Base-by-base conservation (phyloP, 2,329 filamentous ascomycete genomes). In the Celoporthe dispersa region DNA sequence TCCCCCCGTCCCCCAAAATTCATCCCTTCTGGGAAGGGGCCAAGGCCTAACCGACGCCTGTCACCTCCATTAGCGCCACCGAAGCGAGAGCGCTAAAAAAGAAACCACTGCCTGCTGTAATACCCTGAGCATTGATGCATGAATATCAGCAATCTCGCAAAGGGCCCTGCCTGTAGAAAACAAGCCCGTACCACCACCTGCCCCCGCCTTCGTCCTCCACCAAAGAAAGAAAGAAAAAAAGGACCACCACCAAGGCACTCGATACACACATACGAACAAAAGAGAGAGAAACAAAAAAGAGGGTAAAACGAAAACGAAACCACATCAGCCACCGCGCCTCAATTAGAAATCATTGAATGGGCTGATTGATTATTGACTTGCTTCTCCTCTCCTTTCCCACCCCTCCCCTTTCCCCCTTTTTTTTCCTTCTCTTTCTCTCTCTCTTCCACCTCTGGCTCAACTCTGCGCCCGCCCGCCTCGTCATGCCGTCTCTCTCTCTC, bases 91-190 rank as follows among this genome's bases (percentile, higher is more conserved):
- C 53, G 53, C 53, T 57, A 57, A 57, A 57, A 25, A 57, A 33
- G 28, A 57, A 57, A 57, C 39, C 39, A 48, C n/a, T 22, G n/a
- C 25, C 41, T 11, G 25, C 16, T 25, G n/a, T 28, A 39, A 22
- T 16, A 22, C 37, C 60, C 60, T 19, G 41, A 62, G 70, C 68
- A 70, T 71, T 64, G 55, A 71, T 71, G 70, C 70, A 71, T 71
- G 64, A 71, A 67, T 31, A 63, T 70, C 55, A 64, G 68, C 67
- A 70, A 71, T 70, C 64, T 70, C 68, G 62, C 62, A 64, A 65
- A 41, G 66, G 31, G 51, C 12, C 44, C n/a, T 48, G 35, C n/a
- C 44, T 65, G 11, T 16, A 37, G 28, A 37, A 7, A 65, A 25
- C 7, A 48, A n/a, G 44, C 44, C 44, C 44, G 44, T 48, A 48